Evolutionary conservation across 2,329 filamentous ascomycete species (phyloP).

Genomic region (Chrysosporium queenslandicum): DNA sequence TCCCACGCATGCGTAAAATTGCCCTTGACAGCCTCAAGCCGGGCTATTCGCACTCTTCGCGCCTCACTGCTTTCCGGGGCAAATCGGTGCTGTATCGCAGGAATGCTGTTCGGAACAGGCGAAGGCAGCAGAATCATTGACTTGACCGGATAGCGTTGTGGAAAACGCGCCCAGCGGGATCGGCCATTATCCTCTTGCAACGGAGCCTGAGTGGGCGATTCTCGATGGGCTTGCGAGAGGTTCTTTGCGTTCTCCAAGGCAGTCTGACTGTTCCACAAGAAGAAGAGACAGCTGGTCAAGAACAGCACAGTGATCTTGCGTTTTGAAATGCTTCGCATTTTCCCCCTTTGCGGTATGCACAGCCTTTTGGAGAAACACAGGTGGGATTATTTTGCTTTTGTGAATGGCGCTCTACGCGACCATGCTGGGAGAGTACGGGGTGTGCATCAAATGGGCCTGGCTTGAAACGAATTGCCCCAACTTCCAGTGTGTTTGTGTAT

Average conservation of each 20-base stretch:
- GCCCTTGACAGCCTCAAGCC: conserved; percentile 40
- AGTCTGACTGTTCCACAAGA: background rate
- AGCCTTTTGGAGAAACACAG: background rate
- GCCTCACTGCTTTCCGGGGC: conserved; percentile 26
- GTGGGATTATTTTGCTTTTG: background rate
- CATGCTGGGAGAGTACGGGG: background rate
- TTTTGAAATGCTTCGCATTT: background rate
- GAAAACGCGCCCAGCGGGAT: conserved; percentile 25
- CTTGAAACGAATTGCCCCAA: background rate
- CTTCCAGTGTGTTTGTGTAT: background rate
- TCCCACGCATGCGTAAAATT: conserved; percentile 49
- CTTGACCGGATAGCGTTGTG: conserved; percentile 18
- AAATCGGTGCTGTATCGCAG: conserved; percentile 25
- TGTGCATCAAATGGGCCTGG: background rate
- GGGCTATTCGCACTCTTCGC: conserved; percentile 25
- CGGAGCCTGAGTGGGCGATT: too few relatives aligned
- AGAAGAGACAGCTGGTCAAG: background rate
- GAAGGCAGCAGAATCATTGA: conserved; percentile 21
- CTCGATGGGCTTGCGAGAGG: too few relatives aligned
- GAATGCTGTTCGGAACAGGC: conserved; percentile 20
- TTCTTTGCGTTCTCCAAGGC: background rate
- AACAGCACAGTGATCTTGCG: background rate
- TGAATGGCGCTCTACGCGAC: background rate
- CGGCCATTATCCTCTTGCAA: background rate
- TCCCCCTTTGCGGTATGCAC: background rate